Evolutionary conservation across 257 asterid species (phyloP).

Genomic region (Petunia axillaris): DNA sequence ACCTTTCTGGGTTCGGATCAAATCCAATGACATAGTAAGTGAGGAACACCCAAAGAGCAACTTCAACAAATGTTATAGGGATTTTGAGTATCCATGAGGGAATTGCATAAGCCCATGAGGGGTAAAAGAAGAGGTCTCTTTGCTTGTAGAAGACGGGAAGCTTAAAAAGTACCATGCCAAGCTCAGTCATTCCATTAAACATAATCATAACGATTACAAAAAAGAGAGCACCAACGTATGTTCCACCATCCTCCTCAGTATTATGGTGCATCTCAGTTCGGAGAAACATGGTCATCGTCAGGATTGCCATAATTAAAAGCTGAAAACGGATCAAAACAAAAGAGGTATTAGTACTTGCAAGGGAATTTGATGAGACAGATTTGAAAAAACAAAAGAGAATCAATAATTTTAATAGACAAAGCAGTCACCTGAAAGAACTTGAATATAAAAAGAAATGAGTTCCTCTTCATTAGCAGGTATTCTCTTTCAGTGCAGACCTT

Average conservation of each 20-base stretch:
- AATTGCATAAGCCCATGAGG: slow-evolving; percentile 21
- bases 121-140: slow-evolving; percentile 55
- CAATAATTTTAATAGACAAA: slow-evolving; percentile 10
- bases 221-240: slow-evolving; percentile 44
- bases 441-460: slow-evolving; percentile 55
- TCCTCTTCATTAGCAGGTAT: slow-evolving; percentile 57
- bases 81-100: slow-evolving; percentile 58
- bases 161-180: slow-evolving; percentile 58
- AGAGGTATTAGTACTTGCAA: slow-evolving; percentile 4
- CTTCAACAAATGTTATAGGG: slow-evolving; percentile 54
- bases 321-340: slow-evolving; percentile 32
- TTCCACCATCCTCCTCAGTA: slow-evolving; percentile 42
- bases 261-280: slow-evolving; percentile 51
- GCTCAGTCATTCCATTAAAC: slow-evolving; percentile 65
- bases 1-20: slow-evolving; percentile 69
- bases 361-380: not conserved
- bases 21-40: slow-evolving; percentile 33
- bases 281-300: slow-evolving; percentile 49
- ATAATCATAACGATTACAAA: slow-evolving; percentile 32
- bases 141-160: slow-evolving; percentile 69
- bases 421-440: slow-evolving; percentile 54
- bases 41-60: slow-evolving; percentile 49
- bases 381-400: not conserved
- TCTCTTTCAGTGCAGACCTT: slow-evolving; percentile 64
- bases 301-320: slow-evolving; percentile 40